Conservation (phyloP, 139 green algal species). For the Chlamydomonas schloesseri region DNA sequence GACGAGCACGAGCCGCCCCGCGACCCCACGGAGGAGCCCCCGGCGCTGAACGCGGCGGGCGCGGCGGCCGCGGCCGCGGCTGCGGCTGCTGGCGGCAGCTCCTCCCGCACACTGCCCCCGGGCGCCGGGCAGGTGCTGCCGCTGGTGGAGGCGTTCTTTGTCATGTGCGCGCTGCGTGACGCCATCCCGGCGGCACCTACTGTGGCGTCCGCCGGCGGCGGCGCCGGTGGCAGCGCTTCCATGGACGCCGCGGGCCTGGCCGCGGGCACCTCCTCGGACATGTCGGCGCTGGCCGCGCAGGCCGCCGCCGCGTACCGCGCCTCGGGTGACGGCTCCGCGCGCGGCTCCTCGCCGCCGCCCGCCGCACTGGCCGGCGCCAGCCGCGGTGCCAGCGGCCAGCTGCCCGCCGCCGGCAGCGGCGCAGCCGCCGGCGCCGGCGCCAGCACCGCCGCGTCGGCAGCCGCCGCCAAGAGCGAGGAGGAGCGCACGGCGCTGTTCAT, state of each 20-base stretch:
- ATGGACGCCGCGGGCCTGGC: not conserved
- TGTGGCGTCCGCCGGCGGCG: not conserved
- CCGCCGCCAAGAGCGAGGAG: not conserved
- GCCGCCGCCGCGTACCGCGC: not conserved
- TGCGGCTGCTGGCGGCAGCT: constrained; percentile 15
- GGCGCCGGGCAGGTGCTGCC: constrained; percentile 85
- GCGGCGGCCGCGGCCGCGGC: constrained; percentile 30
- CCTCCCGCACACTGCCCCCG: constrained; percentile 75
- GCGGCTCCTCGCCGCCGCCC: not conserved
- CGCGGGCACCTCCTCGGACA: not conserved
- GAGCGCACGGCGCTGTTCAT: constrained; percentile 19
- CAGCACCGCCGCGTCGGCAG: not conserved
- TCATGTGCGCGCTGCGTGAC: constrained; percentile 76
- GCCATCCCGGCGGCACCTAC: constrained; percentile 53
- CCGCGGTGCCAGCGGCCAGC: constrained; percentile 13
- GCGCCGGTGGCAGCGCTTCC: constrained; percentile 9
- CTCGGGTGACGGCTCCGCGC: constrained; percentile 3
- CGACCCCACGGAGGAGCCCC: constrained; percentile 13
- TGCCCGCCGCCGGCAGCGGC: not conserved
- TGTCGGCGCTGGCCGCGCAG: not conserved
- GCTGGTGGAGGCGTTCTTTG: constrained; percentile 94
- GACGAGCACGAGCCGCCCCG: not conserved
- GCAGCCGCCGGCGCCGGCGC: not conserved
- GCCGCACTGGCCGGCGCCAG: not conserved
- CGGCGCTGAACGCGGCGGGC: constrained; percentile 1